Base-by-base conservation (phyloP, 371 early-diverging fungal genomes). In the Amoeboradix gromovi region DNA sequence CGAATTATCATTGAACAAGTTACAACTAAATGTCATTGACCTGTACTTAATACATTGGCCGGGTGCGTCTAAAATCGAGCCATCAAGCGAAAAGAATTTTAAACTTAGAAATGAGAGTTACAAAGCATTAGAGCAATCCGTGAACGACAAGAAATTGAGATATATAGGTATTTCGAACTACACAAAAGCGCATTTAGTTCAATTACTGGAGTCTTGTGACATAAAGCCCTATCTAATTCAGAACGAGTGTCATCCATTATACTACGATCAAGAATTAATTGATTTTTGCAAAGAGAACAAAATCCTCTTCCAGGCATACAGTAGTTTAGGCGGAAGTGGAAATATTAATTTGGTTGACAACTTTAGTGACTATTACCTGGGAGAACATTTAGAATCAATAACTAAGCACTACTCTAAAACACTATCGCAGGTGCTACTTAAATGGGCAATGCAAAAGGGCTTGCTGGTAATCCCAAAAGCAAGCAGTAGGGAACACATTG, bases 11-110 rank as follows among this genome's bases (percentile, higher is more conserved):
- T 72, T 90, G 29, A 72, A 78, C 31, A 77, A 78, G 31, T 79
- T 90, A 67, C 81, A 80, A 0, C 70, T 83, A 28, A 84, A 83
- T 17, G 89, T 88, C 73, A 74, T 91, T 68, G 89, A 91, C 77
- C 74, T 91, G 16, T 88, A 86, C 71, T 72, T 89, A 67, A 85
- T 89, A 67, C 90, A 91, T 73, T 84, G 83, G 31, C 70, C 83
- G 78, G 67, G 83, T 77, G 30, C 74, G n/a, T n/a, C n/a, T n/a
- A n/a, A n/a, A n/a, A n/a, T n/a, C n/a, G n/a, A n/a, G n/a, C n/a
- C n/a, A n/a, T n/a, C n/a, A n/a, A n/a, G n/a, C n/a, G n/a, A n/a
- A n/a, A n/a, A n/a, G n/a, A n/a, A n/a, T n/a, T n/a, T n/a, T n/a
- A n/a, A n/a, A n/a, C n/a, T n/a, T n/a, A n/a, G n/a, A n/a, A n/a